Evolutionary conservation across 2,329 filamentous ascomycete genomes (phyloP).

Genomic region (Ophiostoma australiae): DNA sequence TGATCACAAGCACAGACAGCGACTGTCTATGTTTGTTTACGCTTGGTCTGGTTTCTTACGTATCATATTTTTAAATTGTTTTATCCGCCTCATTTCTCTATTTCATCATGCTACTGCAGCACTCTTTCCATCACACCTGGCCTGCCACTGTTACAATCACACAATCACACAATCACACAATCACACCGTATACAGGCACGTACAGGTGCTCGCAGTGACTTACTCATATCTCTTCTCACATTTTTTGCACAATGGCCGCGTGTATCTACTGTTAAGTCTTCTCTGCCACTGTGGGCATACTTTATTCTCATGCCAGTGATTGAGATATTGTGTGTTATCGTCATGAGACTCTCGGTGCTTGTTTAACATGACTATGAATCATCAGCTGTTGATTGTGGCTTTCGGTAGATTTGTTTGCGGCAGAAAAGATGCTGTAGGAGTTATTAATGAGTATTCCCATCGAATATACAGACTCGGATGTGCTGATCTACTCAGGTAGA

Average conservation of each 20-base stretch:
- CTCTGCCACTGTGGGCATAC: not conserved
- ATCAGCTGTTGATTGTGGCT: not conserved
- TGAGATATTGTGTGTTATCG: not conserved
- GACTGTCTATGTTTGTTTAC: constrained; percentile 9
- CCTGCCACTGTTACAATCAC: not conserved
- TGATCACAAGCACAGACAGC: not conserved
- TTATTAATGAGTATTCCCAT: no score
- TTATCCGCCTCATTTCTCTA: not conserved
- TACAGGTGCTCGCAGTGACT: not conserved
- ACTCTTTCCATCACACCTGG: not conserved
- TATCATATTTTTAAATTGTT: not conserved
- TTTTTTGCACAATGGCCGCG: not conserved
- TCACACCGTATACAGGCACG: not conserved
- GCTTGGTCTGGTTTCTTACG: not conserved
- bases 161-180: not conserved
- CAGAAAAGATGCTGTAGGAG: not conserved
- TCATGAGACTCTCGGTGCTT: not conserved
- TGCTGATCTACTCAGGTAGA: no score
- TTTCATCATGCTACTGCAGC: not conserved
- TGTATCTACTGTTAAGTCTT: not conserved
- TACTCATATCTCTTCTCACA: not conserved
- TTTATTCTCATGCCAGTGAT: not conserved
- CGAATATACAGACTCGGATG: no score
- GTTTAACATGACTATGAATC: not conserved
- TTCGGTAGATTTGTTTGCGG: not conserved